Base-by-base conservation (phyloP, 108 stramenopile species). In the Pseudonitzschia pungens region DNA sequence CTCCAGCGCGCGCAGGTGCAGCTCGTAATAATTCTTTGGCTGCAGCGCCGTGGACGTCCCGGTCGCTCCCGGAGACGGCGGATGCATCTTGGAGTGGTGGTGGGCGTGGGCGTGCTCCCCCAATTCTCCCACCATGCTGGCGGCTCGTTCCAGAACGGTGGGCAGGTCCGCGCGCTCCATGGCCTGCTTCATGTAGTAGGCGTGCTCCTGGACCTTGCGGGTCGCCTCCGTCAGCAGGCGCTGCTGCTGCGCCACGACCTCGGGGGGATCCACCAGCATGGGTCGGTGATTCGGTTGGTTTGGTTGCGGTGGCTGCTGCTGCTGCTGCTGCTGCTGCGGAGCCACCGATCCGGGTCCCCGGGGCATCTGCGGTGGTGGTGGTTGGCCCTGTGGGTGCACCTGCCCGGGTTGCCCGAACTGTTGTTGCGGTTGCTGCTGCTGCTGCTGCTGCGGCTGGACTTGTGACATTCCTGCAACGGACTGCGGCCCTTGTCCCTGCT, bases 21-120 rank as follows among this genome's bases (percentile, higher is more conserved):
- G 81, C 82, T 99, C 98, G 80, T 98, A 99, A 81, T 99, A 99
- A 79, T 96, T 92, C 74, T 95, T 94, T 64, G 99, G 99, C 14
- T 91, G 85, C 28, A 99, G 81, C 2, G 87, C 71, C 12, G 94
- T 90, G 18, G 79, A 60, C 14, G 85, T 67, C 27, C 77, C 83
- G n/a, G 67, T 74, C 5, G 73, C 64, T 54, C 74, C 78, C 27
- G 64, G 65, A n/a, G 68, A 65, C 10, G 75, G 65, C 10, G 70
- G 84, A 68, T 77, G 82, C 29, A 48, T 55, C 28, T 71, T 59
- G 36, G 76, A 73, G 58, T 86, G 73, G 50, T 85, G 80, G 42
- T 87, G 75, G 27, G 76, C 78, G 76, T 93, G 92, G 32, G 89
- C 86, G 3, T 86, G 87, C 69, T 87, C 93, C 12, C 93, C 90